phyloP scores from a whole-genome alignment of 768 basidiomycete species.

The Favolaschia claudopus region DNA sequence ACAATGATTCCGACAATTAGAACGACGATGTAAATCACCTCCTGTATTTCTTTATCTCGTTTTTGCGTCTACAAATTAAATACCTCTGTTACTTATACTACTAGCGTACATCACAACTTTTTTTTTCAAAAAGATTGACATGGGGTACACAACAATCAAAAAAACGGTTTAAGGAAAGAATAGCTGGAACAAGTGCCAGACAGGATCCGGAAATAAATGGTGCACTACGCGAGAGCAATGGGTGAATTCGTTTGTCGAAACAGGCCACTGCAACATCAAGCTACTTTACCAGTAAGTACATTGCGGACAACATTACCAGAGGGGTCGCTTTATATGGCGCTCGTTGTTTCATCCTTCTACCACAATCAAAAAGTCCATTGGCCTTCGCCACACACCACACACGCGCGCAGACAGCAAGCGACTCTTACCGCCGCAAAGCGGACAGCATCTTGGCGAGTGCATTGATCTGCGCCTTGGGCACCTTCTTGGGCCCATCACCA shows the following conservation, averaged over 20 bases:
- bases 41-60: background rate
- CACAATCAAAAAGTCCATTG: conserved; percentile 32
- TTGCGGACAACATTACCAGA: conserved; percentile 50
- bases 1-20: conserved; percentile 8
- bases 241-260: conserved; percentile 28
- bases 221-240: conserved; percentile 22
- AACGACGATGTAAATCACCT: conserved; percentile 17
- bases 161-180: conserved; percentile 30
- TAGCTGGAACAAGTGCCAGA: conserved; percentile 32
- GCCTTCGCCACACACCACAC: conserved; percentile 16
- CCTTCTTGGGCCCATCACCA: conserved; percentile 68
- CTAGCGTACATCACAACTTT: conserved; percentile 19
- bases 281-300: conserved; percentile 60
- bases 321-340: conserved; percentile 37
- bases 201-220: conserved; percentile 24
- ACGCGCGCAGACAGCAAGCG: too few relatives aligned
- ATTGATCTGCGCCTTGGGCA: conserved; percentile 90
- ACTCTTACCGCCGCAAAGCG: conserved; percentile 70
- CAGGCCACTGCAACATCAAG: conserved; percentile 50
- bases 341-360: conserved; percentile 26
- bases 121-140: conserved; percentile 24
- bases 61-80: conserved; percentile 23
- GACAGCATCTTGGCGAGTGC: conserved; percentile 92
- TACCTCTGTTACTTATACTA: conserved; percentile 30
- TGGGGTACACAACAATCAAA: conserved; percentile 23